Evolutionary conservation across 352 stramenopile genomes (phyloP).

Genomic region (Phytophthora sansomeana): DNA sequence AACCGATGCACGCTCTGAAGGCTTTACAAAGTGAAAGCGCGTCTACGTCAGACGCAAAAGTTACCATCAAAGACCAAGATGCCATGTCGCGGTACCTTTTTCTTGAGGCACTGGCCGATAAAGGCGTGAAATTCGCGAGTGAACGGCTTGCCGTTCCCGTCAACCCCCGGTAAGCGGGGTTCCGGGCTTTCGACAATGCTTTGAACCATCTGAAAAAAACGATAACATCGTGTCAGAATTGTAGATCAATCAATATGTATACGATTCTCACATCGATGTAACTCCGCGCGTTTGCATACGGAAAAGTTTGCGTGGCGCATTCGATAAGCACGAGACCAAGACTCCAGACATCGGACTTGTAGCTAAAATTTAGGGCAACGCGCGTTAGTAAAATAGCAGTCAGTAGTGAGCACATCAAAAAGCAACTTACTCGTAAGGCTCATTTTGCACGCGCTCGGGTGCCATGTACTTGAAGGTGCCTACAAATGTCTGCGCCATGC

Average conservation of each 20-base stretch:
- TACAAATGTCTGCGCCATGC: constrained; percentile 90
- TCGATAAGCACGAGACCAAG: constrained; percentile 80
- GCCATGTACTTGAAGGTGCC: constrained; percentile 95
- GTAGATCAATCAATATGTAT: background rate
- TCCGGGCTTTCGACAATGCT: constrained; percentile 75
- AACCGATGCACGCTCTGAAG: constrained; percentile 62
- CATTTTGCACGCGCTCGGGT: constrained; percentile 90
- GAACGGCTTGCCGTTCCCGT: constrained; percentile 42
- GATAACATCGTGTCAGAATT: background rate
- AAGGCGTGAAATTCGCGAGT: constrained; percentile 64
- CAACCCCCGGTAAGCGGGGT: constrained; percentile 48
- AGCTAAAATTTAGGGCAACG: constrained; percentile 41
- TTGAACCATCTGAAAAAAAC: constrained; percentile 60
- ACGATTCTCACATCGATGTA: constrained; percentile 69
- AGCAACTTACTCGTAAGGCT: constrained; percentile 68
- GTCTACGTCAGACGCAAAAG: background rate
- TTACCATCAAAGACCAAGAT: background rate
- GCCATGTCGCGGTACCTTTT: constrained; percentile 55
- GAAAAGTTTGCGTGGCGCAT: constrained; percentile 64
- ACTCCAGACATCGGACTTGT: constrained; percentile 85
- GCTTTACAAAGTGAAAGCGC: constrained; percentile 32
- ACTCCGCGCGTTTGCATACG: constrained; percentile 57
- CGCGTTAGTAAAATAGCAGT: too few species aligned
- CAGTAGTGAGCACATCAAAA: background rate
- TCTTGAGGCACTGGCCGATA: constrained; percentile 65